Evolutionary conservation across 2,329 filamentous ascomycete genomes (phyloP).

Genomic region (Alternaria panax): DNA sequence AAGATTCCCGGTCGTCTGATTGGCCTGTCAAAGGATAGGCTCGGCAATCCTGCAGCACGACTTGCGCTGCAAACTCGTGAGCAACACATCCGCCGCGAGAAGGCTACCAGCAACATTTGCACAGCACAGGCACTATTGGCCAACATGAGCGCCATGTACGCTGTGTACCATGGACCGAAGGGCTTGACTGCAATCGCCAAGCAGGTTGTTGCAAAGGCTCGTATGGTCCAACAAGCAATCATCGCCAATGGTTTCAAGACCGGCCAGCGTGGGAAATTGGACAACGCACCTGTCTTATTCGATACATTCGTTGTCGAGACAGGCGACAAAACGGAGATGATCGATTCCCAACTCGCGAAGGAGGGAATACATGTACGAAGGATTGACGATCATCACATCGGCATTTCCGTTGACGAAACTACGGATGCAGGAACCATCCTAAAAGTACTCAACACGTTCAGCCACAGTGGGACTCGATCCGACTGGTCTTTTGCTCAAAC

Average conservation of each 20-base stretch:
- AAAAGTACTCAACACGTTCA: conserved; percentile 57
- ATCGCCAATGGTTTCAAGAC: conserved; percentile 70
- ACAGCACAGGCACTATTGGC: conserved; percentile 92
- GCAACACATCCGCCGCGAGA: conserved; percentile 94
- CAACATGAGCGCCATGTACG: conserved; percentile 96
- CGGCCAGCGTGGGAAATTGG: conserved; percentile 63
- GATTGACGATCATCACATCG: conserved; percentile 67
- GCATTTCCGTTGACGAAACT: conserved; percentile 82
- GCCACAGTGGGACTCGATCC: conserved; percentile 50
- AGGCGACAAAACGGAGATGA: conserved; percentile 58
- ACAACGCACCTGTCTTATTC: conserved; percentile 69
- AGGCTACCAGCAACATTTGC: conserved; percentile 97
- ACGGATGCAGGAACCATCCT: conserved; percentile 64
- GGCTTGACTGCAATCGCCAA: conserved; percentile 86
- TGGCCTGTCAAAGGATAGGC: conserved; percentile 88
- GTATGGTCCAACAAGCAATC: conserved; percentile 71
- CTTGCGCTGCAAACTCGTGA: conserved; percentile 90
- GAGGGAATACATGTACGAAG: conserved; percentile 67
- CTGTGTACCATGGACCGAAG: conserved; percentile 87
- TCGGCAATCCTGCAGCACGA: conserved; percentile 81
- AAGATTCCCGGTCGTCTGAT: conserved; percentile 92
- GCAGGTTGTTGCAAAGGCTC: conserved; percentile 74
- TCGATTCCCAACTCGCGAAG: conserved; percentile 61
- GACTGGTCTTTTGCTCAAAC: conserved; percentile 18
- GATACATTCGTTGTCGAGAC: conserved; percentile 77